Conservation (phyloP, 2,329 filamentous ascomycete genomes). For the Stromatinia cepivora region DNA sequence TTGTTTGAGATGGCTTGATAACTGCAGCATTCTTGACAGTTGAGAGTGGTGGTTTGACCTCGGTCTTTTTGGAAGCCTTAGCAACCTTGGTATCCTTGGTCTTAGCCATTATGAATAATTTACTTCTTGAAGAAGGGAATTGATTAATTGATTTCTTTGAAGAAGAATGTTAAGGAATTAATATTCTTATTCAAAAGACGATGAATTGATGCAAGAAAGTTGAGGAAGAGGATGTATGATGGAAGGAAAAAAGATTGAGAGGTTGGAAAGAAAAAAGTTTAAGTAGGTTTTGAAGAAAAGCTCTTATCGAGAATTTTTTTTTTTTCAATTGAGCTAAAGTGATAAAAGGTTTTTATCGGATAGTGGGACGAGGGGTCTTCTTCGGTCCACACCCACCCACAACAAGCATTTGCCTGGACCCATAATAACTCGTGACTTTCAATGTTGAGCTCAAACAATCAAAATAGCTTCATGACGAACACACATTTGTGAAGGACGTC, state of each 20-base stretch:
- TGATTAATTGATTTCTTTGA: neutral
- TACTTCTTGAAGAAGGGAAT: constrained; percentile 16
- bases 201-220: constrained; percentile 3
- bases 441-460: constrained; percentile 13
- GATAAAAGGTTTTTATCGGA: constrained; percentile 20
- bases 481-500: neutral
- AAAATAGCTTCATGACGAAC: constrained; percentile 12
- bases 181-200: neutral
- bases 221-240: constrained; percentile 23
- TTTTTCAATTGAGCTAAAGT: constrained; percentile 22
- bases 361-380: neutral
- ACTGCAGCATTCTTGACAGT: constrained; percentile 66
- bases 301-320: constrained; percentile 38
- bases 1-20: constrained; percentile 64
- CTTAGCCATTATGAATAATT: constrained; percentile 59
- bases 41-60: constrained; percentile 51
- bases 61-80: constrained; percentile 56
- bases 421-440: constrained; percentile 25
- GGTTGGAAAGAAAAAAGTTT: constrained; percentile 27
- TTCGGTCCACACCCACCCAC: too few relatives aligned
- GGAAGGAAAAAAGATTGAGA: constrained; percentile 25
- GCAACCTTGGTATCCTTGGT: constrained; percentile 62
- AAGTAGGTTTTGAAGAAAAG: constrained; percentile 26
- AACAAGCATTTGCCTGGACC: neutral
- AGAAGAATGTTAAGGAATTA: neutral